Percentiles rank a stretch among this genome's conserved stretches.
Conservation (phyloP, 73 alveolate species). For the Paramecium primaurelia region DNA sequence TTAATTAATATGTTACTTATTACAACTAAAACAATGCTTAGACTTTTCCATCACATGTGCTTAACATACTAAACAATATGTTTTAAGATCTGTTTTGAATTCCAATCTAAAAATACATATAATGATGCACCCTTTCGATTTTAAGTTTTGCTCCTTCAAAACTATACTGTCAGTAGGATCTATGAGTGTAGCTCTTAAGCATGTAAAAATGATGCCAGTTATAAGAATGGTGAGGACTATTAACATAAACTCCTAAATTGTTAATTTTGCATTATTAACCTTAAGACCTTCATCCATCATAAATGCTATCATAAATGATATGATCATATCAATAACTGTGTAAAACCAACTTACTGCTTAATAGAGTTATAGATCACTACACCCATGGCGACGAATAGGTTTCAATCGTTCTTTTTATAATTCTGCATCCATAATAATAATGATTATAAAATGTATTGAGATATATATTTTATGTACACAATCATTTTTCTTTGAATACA, state of each 20-base stretch:
- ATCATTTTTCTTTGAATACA: constrained; percentile 13
- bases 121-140: not conserved
- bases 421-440: not conserved
- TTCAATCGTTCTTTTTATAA: not conserved
- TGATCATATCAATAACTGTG: not conserved
- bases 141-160: not conserved
- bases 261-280: not conserved
- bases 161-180: not conserved
- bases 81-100: not conserved
- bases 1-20: not conserved
- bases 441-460: not conserved
- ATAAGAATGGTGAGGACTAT: not conserved
- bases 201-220: not conserved
- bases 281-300: not conserved
- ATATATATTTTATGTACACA: not conserved
- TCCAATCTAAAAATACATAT: not conserved
- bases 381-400: not conserved
- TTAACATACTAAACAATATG: constrained; percentile 39
- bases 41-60: constrained; percentile 34
- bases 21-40: constrained; percentile 51
- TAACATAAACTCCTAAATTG: not conserved
- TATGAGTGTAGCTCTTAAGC: not conserved
- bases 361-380: not conserved
- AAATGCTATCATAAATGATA: not conserved
- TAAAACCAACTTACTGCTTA: not conserved